Percentiles rank a stretch among this genome's conserved stretches.
Conservation (phyloP, 306 rosid genomes). For the Cicer chorassanicum region DNA sequence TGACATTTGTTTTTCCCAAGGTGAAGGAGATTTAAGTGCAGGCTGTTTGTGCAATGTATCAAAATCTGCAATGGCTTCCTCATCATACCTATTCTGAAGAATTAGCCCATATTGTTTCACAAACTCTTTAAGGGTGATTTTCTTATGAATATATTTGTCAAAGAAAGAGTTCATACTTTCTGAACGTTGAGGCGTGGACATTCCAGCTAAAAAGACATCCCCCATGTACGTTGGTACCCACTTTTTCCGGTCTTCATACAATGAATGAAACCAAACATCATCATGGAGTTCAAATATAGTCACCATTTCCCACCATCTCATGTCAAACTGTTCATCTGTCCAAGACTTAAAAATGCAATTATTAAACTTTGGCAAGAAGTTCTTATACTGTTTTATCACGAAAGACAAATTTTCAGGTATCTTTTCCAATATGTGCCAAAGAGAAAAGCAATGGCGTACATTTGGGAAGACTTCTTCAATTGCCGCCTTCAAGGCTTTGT, state of each 20-base stretch:
- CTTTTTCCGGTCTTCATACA: constrained; percentile 80
- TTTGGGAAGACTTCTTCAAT: constrained; percentile 83
- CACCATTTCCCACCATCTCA: constrained; percentile 93
- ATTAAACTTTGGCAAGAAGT: constrained; percentile 69
- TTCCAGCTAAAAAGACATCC: constrained; percentile 80
- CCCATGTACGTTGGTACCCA: constrained; percentile 87
- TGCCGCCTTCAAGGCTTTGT: constrained; percentile 70
- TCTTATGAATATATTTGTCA: constrained; percentile 87
- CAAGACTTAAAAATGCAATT: constrained; percentile 86
- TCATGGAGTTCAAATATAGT: constrained; percentile 82
- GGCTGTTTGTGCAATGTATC: constrained; percentile 95
- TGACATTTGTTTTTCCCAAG: constrained; percentile 97
- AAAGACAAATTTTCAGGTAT: constrained; percentile 76
- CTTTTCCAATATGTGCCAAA: constrained; percentile 79
- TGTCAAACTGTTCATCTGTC: constrained; percentile 85
- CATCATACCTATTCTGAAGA: constrained; percentile 85
- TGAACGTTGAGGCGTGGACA: constrained; percentile 78
- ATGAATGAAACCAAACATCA: constrained; percentile 67
- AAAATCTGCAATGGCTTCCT: constrained; percentile 89
- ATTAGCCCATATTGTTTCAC: constrained; percentile 81
- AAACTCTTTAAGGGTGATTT: constrained; percentile 85
- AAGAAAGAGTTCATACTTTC: constrained; percentile 90
- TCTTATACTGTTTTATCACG: constrained; percentile 67
- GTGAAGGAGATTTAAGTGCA: constrained; percentile 92
- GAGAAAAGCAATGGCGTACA: constrained; percentile 78